These are phyloP conservation scores for Clarireedia paspali DNA, from an alignment of 2,329 filamentous ascomycete genomes.

Conservation along the genomic window DNA sequence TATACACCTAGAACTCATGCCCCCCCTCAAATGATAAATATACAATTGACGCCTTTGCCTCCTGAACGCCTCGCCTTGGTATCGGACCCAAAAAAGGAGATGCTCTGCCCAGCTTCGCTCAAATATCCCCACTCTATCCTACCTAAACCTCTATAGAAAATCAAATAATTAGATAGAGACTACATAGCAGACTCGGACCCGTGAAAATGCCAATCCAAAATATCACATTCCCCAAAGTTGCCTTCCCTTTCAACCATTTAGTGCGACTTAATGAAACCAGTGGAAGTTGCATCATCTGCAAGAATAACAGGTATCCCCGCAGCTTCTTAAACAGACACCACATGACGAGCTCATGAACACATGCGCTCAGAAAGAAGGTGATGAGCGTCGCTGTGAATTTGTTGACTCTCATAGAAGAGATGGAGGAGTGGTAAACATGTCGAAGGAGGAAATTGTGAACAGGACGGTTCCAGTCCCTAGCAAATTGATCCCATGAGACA, in stretches of 20 bases:
- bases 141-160: not conserved
- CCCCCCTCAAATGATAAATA: too few relatives aligned
- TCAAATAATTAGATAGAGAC: slow-evolving; percentile 50
- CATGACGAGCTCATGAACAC: slow-evolving; percentile 30
- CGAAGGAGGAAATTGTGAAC: slow-evolving; percentile 69
- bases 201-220: slow-evolving; percentile 78
- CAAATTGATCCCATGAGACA: slow-evolving; percentile 67
- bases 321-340: slow-evolving; percentile 74
- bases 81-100: too few relatives aligned
- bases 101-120: too few relatives aligned
- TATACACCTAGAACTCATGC: too few relatives aligned
- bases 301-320: slow-evolving; percentile 62
- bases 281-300: slow-evolving; percentile 69
- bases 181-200: slow-evolving; percentile 60
- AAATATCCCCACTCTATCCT: too few relatives aligned
- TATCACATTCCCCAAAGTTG: slow-evolving; percentile 61
- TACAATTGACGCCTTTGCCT: too few relatives aligned
- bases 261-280: slow-evolving; percentile 61
- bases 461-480: slow-evolving; percentile 74
- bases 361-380: slow-evolving; percentile 30
- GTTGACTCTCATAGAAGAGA: slow-evolving; percentile 63
- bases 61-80: too few relatives aligned
- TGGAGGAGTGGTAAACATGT: slow-evolving; percentile 73
- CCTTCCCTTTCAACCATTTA: slow-evolving; percentile 53
- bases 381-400: slow-evolving; percentile 58